These are phyloP conservation scores for Mycena olivaceomarginata DNA, from an alignment of 768 basidiomycete species.

Conservation along the genomic window DNA sequence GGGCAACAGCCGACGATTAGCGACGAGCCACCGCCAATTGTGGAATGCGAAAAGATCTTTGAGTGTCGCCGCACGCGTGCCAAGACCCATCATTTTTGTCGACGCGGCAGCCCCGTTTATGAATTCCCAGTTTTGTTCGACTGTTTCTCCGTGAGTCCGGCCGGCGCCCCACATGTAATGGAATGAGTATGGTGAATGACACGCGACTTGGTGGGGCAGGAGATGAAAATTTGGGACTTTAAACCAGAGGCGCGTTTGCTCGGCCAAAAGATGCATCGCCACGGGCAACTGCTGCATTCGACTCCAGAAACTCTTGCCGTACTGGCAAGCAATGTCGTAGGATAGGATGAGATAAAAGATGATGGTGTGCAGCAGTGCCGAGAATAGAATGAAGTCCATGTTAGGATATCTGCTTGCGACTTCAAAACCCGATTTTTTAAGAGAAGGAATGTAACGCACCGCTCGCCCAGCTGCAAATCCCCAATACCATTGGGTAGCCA, in stretches of 20 bases:
- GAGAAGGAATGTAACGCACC: conserved; percentile 4
- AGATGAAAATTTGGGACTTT: conserved; percentile 19
- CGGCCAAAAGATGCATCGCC: background rate
- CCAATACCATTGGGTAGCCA: conserved; percentile 35
- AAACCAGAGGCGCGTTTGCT: background rate
- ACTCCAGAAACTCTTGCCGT: background rate
- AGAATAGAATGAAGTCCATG: conserved; percentile 44
- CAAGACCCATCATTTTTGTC: background rate
- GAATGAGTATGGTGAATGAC: conserved; percentile 3
- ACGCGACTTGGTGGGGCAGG: background rate
- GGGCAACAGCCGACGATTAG: background rate
- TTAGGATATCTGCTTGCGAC: conserved; percentile 25
- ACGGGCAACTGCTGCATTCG: conserved; percentile 9
- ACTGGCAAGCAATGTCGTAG: conserved; percentile 34
- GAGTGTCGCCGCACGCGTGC: background rate
- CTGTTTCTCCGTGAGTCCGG: no score
- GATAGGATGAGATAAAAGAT: conserved; percentile 40
- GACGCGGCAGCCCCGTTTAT: no score
- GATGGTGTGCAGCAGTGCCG: conserved; percentile 1
- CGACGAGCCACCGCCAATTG: background rate
- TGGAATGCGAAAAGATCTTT: background rate
- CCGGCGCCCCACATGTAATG: conserved; percentile 12
- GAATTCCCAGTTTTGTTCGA: no score
- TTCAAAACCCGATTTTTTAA: no score
- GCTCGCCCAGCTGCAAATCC: conserved; percentile 39